Percentiles rank a stretch among this genome's conserved stretches.
phyloP scores from a whole-genome alignment of 805 yeast genomes.

The Teunomyces pallodes region DNA sequence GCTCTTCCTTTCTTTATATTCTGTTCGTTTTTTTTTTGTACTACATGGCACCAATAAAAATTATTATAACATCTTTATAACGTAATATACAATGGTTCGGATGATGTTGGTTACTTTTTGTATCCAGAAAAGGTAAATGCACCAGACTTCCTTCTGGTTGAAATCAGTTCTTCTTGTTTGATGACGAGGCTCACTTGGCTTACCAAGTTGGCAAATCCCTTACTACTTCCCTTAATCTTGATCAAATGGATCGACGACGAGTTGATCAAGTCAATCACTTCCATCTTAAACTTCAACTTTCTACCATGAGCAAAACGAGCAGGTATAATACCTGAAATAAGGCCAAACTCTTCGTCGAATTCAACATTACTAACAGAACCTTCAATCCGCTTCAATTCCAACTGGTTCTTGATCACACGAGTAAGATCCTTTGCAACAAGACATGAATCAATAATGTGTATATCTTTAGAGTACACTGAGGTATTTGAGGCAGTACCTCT shows the following conservation, averaged over 20 bases:
- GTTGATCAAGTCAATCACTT: constrained; percentile 35
- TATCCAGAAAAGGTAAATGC: constrained; percentile 12
- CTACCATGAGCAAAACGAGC: constrained; percentile 44
- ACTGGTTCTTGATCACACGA: constrained; percentile 36
- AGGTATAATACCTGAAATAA: constrained; percentile 48
- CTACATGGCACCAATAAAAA: too few relatives aligned
- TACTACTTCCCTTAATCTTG: constrained; percentile 45
- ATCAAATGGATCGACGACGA: constrained; percentile 41
- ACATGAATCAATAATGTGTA: constrained; percentile 32
- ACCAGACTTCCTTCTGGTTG: constrained; percentile 10
- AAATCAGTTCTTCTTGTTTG: constrained; percentile 38
- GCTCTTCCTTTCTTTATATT: background rate
- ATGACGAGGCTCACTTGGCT: constrained; percentile 45
- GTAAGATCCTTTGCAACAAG: constrained; percentile 30
- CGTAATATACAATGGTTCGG: constrained; percentile 1
- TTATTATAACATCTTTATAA: background rate
- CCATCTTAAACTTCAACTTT: constrained; percentile 46
- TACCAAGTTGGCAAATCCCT: constrained; percentile 43
- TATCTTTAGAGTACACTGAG: constrained; percentile 15
- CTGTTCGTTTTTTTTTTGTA: background rate
- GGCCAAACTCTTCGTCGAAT: constrained; percentile 42
- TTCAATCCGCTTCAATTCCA: constrained; percentile 47
- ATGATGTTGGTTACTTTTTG: constrained; percentile 2
- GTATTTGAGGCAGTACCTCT: constrained; percentile 2
- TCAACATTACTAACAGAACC: constrained; percentile 45